A percentile compares a stretch with the other conserved stretches of the same genome.
These are phyloP conservation scores for Bisporella sp. DNA, from an alignment of 2,329 filamentous ascomycete genomes.

Conservation along the genomic window DNA sequence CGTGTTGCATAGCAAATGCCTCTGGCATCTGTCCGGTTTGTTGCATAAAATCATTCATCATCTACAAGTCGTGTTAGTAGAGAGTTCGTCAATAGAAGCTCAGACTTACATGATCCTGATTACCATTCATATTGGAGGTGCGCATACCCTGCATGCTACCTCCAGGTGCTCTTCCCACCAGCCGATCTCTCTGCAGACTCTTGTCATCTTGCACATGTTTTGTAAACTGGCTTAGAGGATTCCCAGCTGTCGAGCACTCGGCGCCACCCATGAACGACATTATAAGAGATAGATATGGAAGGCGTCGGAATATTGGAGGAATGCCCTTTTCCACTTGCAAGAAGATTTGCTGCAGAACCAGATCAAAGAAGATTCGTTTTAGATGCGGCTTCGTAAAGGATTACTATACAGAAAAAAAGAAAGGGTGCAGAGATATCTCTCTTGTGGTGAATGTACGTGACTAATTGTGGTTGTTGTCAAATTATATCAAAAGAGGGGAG, in stretches of 20 bases:
- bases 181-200: conserved; percentile 82
- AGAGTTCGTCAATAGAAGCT: neutral
- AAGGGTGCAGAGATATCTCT: too few relatives aligned
- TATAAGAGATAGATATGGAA: neutral
- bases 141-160: conserved; percentile 71
- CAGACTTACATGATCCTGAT: conserved; percentile 61
- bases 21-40: conserved; percentile 56
- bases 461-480: too few relatives aligned
- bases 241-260: conserved; percentile 93
- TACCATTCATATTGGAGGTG: conserved; percentile 45
- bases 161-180: conserved; percentile 68
- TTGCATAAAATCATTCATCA: conserved; percentile 91
- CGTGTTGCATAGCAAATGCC: conserved; percentile 27
- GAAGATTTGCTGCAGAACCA: too few relatives aligned
- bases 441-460: too few relatives aligned
- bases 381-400: too few relatives aligned
- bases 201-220: conserved; percentile 97
- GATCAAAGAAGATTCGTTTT: too few relatives aligned
- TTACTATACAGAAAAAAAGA: too few relatives aligned
- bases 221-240: conserved; percentile 93
- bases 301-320: too few relatives aligned
- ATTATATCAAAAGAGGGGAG: too few relatives aligned
- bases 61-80: conserved; percentile 42
- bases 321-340: too few relatives aligned
- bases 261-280: conserved; percentile 97